phyloP scores from a whole-genome alignment of 352 stramenopile species.

The Phytopythium kandeliae region DNA sequence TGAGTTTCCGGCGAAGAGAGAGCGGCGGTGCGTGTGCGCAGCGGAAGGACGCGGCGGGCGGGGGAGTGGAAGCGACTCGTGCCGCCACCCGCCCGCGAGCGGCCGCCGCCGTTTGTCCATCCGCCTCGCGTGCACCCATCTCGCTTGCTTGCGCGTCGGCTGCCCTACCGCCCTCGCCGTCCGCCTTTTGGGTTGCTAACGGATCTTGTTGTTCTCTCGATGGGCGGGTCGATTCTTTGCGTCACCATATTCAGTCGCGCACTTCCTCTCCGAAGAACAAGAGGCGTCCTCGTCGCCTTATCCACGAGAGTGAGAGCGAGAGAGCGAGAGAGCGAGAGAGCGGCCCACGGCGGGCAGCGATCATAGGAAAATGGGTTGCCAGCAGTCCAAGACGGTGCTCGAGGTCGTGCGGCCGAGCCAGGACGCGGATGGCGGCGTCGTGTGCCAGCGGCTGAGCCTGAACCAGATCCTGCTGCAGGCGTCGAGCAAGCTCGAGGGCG shows the following conservation, averaged over 20 bases:
- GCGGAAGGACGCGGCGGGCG: too few relatives aligned
- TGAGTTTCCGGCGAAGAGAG: too few relatives aligned
- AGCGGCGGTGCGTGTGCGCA: too few relatives aligned
- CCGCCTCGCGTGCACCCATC: too few relatives aligned
- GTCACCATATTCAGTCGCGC: too few relatives aligned
- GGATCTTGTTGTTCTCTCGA: slow-evolving; percentile 1
- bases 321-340: too few relatives aligned
- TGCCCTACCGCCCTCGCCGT: too few relatives aligned
- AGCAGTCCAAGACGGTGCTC: slow-evolving; percentile 54
- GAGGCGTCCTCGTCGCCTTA: not conserved
- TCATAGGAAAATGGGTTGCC: slow-evolving; percentile 56
- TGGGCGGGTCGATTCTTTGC: not conserved
- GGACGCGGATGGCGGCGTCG: slow-evolving; percentile 13
- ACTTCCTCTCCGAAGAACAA: slow-evolving; percentile 5
- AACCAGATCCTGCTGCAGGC: slow-evolving; percentile 46
- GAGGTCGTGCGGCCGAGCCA: slow-evolving; percentile 11
- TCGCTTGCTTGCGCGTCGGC: not conserved
- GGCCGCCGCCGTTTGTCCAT: too few relatives aligned
- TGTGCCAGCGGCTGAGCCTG: slow-evolving; percentile 32
- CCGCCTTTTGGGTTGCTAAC: not conserved
- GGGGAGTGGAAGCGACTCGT: too few relatives aligned
- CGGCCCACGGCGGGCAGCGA: too few relatives aligned
- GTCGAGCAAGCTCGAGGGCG: slow-evolving; percentile 34
- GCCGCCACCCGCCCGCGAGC: too few relatives aligned
- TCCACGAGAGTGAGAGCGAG: too few relatives aligned